Conservation (phyloP, 2,329 filamentous ascomycete genomes). For the Ophiocordyceps australis region DNA sequence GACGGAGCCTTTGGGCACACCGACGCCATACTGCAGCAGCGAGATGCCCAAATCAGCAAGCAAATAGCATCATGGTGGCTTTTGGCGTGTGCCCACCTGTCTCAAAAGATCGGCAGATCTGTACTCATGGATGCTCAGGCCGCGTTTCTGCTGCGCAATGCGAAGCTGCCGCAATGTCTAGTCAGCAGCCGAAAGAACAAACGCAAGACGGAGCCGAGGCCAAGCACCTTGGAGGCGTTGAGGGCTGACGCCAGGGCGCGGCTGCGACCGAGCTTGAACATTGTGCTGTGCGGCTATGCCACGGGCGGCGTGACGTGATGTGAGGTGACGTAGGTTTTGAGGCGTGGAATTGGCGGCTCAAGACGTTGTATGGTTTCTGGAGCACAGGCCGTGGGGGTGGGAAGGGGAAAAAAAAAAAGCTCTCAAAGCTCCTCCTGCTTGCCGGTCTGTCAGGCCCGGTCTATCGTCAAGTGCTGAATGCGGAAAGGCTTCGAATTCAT, state of each 20-base stretch:
- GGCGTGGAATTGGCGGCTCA: slow-evolving; percentile 4
- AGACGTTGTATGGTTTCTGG: not conserved
- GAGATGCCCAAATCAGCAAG: slow-evolving; percentile 5
- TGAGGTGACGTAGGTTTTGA: not conserved
- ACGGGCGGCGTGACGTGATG: slow-evolving; percentile 4
- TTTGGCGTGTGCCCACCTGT: slow-evolving; percentile 27
- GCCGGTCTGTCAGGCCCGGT: slow-evolving; percentile 7
- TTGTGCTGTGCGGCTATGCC: no score
- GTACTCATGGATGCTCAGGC: slow-evolving; percentile 96
- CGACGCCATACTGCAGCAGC: slow-evolving; percentile 75
- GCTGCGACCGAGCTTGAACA: slow-evolving; percentile 80
- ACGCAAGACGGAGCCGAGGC: no score
- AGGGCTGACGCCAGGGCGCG: slow-evolving; percentile 66
- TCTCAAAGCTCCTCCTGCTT: no score
- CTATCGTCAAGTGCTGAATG: slow-evolving; percentile 2
- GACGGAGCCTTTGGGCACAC: slow-evolving; percentile 77
- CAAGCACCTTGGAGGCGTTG: slow-evolving; percentile 55
- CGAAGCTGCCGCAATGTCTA: slow-evolving; percentile 46
- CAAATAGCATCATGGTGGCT: not conserved
- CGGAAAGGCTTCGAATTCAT: slow-evolving; percentile 1
- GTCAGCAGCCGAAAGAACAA: no score
- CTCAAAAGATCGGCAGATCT: slow-evolving; percentile 82
- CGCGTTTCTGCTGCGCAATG: slow-evolving; percentile 62
- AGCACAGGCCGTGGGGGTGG: slow-evolving; percentile 2
- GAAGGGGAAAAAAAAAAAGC: slow-evolving; percentile 1